phyloP scores from a whole-genome alignment of 306 rosid species.

The Quercus engelmannii region DNA sequence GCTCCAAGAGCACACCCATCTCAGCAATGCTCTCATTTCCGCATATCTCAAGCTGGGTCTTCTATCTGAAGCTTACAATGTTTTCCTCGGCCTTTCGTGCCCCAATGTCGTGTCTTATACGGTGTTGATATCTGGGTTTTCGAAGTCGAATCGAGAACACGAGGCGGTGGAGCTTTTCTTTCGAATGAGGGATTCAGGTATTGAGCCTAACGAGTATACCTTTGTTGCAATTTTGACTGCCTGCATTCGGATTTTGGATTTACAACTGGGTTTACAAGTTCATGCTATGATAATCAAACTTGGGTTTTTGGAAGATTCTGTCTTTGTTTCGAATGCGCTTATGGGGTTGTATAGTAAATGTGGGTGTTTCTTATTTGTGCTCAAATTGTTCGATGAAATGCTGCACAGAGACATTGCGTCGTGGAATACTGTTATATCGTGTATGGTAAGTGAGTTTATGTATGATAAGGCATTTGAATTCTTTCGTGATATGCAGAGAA shows the following conservation, averaged over 20 bases:
- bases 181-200: slow-evolving; percentile 46
- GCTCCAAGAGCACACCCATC: slow-evolving; percentile 35
- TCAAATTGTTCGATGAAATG: slow-evolving; percentile 53
- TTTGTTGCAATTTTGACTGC: slow-evolving; percentile 79
- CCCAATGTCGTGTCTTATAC: slow-evolving; percentile 65
- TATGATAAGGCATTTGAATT: slow-evolving; percentile 38
- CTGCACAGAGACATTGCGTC: slow-evolving; percentile 55
- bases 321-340: slow-evolving; percentile 65
- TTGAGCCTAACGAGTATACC: slow-evolving; percentile 63
- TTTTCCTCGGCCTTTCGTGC: slow-evolving; percentile 44
- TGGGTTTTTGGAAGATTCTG: slow-evolving; percentile 37
- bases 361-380: slow-evolving; percentile 33
- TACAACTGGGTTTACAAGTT: slow-evolving; percentile 55
- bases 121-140: slow-evolving; percentile 61
- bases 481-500: slow-evolving; percentile 45
- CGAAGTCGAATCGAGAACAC: slow-evolving; percentile 49
- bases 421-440: slow-evolving; percentile 64
- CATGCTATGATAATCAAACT: slow-evolving; percentile 59
- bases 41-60: slow-evolving; percentile 56
- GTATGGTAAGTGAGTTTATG: slow-evolving; percentile 45
- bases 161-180: slow-evolving; percentile 63
- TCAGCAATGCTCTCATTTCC: slow-evolving; percentile 49
- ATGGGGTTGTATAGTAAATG: slow-evolving; percentile 56
- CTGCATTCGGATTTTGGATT: slow-evolving; percentile 36
- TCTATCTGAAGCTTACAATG: slow-evolving; percentile 43